phyloP scores from a whole-genome alignment of 306 rosid species.

The Prosopis cineraria region DNA sequence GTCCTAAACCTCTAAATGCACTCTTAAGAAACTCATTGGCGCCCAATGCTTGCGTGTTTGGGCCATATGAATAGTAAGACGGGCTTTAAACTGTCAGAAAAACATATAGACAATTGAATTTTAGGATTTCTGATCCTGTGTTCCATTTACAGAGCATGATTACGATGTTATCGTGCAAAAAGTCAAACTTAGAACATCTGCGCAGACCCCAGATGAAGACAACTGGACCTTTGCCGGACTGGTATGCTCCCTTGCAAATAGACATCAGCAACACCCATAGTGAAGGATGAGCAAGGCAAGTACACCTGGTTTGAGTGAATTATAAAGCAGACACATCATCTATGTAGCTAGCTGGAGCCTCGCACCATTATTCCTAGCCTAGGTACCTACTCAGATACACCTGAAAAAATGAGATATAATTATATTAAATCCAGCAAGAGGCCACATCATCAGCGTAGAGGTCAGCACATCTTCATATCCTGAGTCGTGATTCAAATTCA shows the following conservation, averaged over 20 bases:
- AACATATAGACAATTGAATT: conserved; percentile 38
- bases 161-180: conserved; percentile 6
- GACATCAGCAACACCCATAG: conserved; percentile 12
- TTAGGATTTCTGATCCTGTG: conserved; percentile 15
- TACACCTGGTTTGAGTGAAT: neutral
- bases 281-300: conserved; percentile 5
- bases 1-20: too few relatives aligned
- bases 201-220: neutral
- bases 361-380: conserved; percentile 21
- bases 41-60: neutral
- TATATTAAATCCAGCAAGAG: neutral
- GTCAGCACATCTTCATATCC: conserved; percentile 8
- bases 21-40: neutral
- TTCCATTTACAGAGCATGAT: conserved; percentile 40
- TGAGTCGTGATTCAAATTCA: neutral
- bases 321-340: conserved; percentile 6
- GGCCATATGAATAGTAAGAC: neutral
- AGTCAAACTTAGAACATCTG: conserved; percentile 29
- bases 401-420: conserved; percentile 17
- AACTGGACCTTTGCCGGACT: neutral
- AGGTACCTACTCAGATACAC: conserved; percentile 5
- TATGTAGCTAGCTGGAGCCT: conserved; percentile 3
- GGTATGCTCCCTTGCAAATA: neutral
- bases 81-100: neutral
- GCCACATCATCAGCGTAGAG: conserved; percentile 2